Conservation (phyloP, 1,139 yeast species). For the Scheffersomyces illinoinensis region DNA sequence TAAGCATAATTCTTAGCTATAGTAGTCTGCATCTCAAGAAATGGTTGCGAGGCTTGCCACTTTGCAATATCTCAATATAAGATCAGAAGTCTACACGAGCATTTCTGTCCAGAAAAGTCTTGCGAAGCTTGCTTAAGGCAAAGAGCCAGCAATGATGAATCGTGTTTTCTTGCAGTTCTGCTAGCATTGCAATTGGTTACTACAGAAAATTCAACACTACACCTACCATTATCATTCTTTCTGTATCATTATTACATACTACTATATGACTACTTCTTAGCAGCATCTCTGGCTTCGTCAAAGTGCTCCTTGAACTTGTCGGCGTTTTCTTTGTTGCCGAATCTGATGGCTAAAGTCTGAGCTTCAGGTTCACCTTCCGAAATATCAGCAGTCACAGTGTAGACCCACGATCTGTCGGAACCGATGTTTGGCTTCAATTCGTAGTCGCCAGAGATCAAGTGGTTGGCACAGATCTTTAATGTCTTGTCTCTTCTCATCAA, state of each 20-base stretch:
- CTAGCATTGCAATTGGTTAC: neutral
- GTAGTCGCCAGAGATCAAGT: constrained; percentile 83
- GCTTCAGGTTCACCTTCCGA: constrained; percentile 97
- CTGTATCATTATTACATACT: neutral
- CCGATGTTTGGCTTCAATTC: constrained; percentile 91
- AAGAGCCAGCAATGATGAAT: neutral
- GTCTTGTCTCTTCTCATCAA: constrained; percentile 99
- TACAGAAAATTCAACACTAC: neutral
- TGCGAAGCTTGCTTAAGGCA: neutral
- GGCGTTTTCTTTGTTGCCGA: constrained; percentile 96
- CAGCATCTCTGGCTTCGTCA: constrained; percentile 67
- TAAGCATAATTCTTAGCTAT: too few relatives aligned
- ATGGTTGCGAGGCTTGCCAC: neutral
- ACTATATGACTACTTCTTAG: constrained; percentile 2
- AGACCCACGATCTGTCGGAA: constrained; percentile 98
- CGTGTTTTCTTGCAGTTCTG: neutral
- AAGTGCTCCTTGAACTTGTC: constrained; percentile 92
- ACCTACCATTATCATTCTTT: neutral
- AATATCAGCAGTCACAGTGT: constrained; percentile 89
- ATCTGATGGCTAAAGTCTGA: constrained; percentile 93
- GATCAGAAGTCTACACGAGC: neutral
- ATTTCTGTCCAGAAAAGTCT: neutral
- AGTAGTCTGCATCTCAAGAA: neutral
- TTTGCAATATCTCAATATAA: neutral
- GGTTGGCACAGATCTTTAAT: constrained; percentile 96